A percentile compares a stretch with the other conserved stretches of the same genome.
These are phyloP conservation scores for Hebeloma cylindrosporum DNA, from an alignment of 768 basidiomycete species.

Conservation along the genomic window DNA sequence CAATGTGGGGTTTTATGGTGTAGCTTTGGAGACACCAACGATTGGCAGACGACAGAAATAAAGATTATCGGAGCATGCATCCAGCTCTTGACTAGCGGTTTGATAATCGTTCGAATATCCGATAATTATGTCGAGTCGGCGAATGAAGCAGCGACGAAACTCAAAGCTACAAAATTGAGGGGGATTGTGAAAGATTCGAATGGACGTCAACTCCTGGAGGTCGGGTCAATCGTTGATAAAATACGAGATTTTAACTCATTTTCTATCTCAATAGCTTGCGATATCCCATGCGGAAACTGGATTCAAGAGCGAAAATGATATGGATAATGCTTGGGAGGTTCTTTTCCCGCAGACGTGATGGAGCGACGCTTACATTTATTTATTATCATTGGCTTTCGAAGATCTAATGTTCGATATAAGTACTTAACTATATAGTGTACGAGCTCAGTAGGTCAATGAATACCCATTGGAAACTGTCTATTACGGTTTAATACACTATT, in stretches of 20 bases:
- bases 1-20: too few species aligned
- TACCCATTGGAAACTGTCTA: too few species aligned
- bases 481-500: too few species aligned
- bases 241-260: not conserved
- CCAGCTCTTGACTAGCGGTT: constrained; percentile 14
- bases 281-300: constrained; percentile 12
- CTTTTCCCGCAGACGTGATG: constrained; percentile 5
- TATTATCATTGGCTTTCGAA: too few species aligned
- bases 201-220: constrained; percentile 13
- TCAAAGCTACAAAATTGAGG: constrained; percentile 13
- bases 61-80: constrained; percentile 16
- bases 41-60: constrained; percentile 10
- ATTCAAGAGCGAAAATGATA: constrained; percentile 4
- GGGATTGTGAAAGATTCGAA: constrained; percentile 11
- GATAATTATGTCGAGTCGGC: constrained; percentile 9
- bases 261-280: constrained; percentile 3
- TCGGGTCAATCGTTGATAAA: not conserved
- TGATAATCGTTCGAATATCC: not conserved
- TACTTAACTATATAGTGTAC: too few species aligned
- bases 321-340: constrained; percentile 6
- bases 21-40: constrained; percentile 1
- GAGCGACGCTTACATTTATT: too few species aligned
- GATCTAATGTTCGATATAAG: too few species aligned
- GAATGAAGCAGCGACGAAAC: constrained; percentile 7
- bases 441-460: too few species aligned